Percentiles rank a stretch among this genome's conserved stretches.
These are phyloP conservation scores for Glomus cerebriforme DNA, from an alignment of 192 early-diverging fungal genomes.

Conservation along the genomic window DNA sequence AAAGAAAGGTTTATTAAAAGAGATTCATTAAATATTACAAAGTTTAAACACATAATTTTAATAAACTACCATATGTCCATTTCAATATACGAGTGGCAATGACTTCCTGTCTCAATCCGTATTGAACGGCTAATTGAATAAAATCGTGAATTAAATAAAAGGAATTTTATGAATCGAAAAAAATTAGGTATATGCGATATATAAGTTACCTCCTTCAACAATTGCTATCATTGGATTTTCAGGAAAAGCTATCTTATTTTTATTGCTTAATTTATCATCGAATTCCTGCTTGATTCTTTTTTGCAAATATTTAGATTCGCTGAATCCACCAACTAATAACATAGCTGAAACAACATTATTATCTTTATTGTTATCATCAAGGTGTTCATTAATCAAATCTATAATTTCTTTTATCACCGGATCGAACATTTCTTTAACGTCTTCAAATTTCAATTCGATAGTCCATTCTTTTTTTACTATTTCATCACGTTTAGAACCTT, in stretches of 20 bases:
- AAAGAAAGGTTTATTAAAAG: background rate
- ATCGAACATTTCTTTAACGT: slow-evolving; percentile 44
- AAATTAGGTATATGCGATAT: no score
- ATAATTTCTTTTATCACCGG: slow-evolving; percentile 56
- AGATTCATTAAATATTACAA: no score
- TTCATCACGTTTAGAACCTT: background rate
- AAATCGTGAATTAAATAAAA: no score
- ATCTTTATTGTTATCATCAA: slow-evolving; percentile 40
- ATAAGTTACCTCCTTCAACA: slow-evolving; percentile 41
- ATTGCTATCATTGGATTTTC: slow-evolving; percentile 51
- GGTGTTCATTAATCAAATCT: slow-evolving; percentile 53
- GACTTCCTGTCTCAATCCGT: slow-evolving; percentile 43
- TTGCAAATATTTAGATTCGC: slow-evolving; percentile 57
- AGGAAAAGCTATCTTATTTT: slow-evolving; percentile 49
- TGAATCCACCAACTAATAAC: slow-evolving; percentile 61
- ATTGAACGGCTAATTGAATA: slow-evolving; percentile 45
- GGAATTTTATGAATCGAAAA: no score
- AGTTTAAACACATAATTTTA: background rate
- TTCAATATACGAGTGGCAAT: slow-evolving; percentile 28
- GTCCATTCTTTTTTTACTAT: slow-evolving; percentile 23
- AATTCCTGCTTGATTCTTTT: slow-evolving; percentile 51
- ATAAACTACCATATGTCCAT: slow-evolving; percentile 11
- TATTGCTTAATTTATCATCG: slow-evolving; percentile 37
- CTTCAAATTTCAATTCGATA: slow-evolving; percentile 2
- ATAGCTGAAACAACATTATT: slow-evolving; percentile 47